Percentiles rank a stretch among this genome's conserved stretches.
These are phyloP conservation scores for Cyberlindnera mississippiensis DNA, from an alignment of 805 yeast species.

Conservation along the genomic window DNA sequence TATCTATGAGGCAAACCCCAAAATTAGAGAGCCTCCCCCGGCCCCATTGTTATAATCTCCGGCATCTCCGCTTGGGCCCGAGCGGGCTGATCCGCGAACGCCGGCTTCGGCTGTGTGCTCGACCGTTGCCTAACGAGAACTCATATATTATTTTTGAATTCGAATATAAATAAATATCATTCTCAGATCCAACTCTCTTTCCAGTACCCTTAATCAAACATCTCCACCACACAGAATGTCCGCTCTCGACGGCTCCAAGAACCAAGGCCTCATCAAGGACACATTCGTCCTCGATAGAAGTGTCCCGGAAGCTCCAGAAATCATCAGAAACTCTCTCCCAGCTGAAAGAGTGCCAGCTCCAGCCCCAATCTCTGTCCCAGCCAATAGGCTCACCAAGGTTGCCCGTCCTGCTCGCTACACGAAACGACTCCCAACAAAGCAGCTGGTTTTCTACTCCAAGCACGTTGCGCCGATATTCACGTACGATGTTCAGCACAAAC, in stretches of 20 bases:
- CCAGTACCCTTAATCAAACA: too few species aligned
- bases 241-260: neutral
- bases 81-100: constrained; percentile 1
- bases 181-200: too few species aligned
- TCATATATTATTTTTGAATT: too few species aligned
- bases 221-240: too few species aligned
- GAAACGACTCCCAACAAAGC: constrained; percentile 46
- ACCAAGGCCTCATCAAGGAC: neutral
- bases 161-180: too few species aligned
- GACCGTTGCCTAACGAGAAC: too few species aligned
- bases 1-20: too few species aligned
- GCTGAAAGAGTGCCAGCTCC: constrained; percentile 1
- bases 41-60: neutral
- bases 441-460: constrained; percentile 38
- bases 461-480: constrained; percentile 39
- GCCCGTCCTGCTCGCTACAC: constrained; percentile 49
- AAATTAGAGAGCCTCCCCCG: too few species aligned
- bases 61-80: too few species aligned
- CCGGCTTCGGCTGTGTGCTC: neutral
- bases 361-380: constrained; percentile 6
- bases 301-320: neutral
- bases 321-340: too few species aligned
- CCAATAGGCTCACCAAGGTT: constrained; percentile 31
- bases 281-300: too few species aligned
- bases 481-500: constrained; percentile 47